phyloP scores from a whole-genome alignment of 2,329 filamentous ascomycete genomes.

The Endoconidiophora laricicola region DNA sequence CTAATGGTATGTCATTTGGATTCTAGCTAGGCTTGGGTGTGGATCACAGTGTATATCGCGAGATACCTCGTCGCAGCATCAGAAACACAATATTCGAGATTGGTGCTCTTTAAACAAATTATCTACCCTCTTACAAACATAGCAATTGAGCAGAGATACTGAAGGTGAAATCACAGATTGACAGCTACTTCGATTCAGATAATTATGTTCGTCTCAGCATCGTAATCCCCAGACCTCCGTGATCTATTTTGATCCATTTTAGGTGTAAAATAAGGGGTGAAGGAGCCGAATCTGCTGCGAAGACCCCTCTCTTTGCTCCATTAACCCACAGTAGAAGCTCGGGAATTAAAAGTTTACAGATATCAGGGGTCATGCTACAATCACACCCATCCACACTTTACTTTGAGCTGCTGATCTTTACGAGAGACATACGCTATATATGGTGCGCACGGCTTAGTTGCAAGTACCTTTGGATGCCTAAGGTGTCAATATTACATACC shows the following conservation, averaged over 20 bases:
- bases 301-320: neutral
- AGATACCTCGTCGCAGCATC: no score
- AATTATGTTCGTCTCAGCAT: no score
- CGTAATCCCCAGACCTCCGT: no score
- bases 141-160: no score
- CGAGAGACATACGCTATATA: conserved; percentile 7
- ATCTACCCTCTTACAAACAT: no score
- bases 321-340: neutral
- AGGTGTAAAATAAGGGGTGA: conserved; percentile 8
- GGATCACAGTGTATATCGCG: no score
- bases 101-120: no score
- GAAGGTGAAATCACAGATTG: no score
- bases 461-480: conserved; percentile 11
- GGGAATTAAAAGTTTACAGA: neutral
- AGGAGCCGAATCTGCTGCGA: neutral
- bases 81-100: no score
- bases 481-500: conserved; percentile 4
- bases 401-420: neutral
- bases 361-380: conserved; percentile 7
- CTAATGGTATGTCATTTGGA: no score
- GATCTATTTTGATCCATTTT: neutral
- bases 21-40: no score
- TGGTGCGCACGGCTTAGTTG: neutral
- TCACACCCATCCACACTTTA: conserved; percentile 3
- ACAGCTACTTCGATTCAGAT: no score